Conservation (phyloP, 768 basidiomycete genomes). For the Polyporus arcularius region DNA sequence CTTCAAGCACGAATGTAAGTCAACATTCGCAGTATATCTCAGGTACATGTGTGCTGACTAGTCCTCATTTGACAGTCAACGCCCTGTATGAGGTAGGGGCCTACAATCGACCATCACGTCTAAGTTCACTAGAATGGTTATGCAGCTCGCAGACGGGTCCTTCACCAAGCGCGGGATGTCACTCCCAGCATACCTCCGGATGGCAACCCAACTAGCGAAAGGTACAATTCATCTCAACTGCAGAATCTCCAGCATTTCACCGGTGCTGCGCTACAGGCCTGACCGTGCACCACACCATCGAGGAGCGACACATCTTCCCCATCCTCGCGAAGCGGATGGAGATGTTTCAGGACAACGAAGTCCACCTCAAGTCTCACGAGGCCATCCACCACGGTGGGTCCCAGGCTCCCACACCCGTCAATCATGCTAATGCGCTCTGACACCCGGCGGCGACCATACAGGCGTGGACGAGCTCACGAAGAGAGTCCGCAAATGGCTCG, state of each 20-base stretch:
- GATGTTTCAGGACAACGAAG: conserved; percentile 44
- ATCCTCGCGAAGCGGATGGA: conserved; percentile 50
- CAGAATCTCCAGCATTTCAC: neutral
- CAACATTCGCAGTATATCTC: no score
- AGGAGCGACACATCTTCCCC: conserved; percentile 55
- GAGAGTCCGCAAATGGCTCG: conserved; percentile 44
- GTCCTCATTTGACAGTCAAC: conserved; percentile 36
- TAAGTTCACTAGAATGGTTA: neutral
- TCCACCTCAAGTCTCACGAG: conserved; percentile 50
- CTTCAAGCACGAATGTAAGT: conserved; percentile 54
- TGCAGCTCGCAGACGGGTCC: conserved; percentile 54
- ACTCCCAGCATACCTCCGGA: conserved; percentile 43
- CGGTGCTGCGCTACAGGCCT: conserved; percentile 40
- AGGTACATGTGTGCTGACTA: neutral
- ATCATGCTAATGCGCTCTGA: neutral
- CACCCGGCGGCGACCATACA: conserved; percentile 17
- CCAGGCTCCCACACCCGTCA: neutral
- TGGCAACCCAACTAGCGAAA: conserved; percentile 39
- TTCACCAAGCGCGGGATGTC: conserved; percentile 47
- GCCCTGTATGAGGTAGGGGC: conserved; percentile 42
- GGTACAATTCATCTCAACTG: conserved; percentile 32
- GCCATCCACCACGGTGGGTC: conserved; percentile 52
- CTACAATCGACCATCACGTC: neutral
- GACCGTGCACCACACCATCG: conserved; percentile 56
- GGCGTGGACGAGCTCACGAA: conserved; percentile 46